A percentile compares a stretch with the other conserved stretches of the same genome.
These are phyloP conservation scores for Linnemannia hyalina DNA, from an alignment of 192 early-diverging fungal genomes.

Conservation along the genomic window DNA sequence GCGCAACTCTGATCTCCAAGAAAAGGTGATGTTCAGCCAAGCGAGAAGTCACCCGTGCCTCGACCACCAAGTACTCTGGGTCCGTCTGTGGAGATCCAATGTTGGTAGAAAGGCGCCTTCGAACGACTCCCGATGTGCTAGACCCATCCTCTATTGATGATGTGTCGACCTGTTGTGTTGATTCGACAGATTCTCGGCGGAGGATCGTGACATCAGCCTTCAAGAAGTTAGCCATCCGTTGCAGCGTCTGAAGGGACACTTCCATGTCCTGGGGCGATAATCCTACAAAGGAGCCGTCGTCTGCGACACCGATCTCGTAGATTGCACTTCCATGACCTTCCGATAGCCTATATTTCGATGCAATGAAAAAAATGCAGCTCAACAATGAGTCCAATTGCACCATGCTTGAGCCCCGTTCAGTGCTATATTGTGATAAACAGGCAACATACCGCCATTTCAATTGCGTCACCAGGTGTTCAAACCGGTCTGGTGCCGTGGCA, in stretches of 20 bases:
- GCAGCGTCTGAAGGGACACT: conserved; percentile 70
- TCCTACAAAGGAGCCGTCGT: conserved; percentile 85
- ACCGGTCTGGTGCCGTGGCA: conserved; percentile 73
- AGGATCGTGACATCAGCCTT: conserved; percentile 79
- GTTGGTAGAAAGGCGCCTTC: conserved; percentile 26
- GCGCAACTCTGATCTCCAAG: conserved; percentile 85
- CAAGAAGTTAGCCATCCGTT: conserved; percentile 72
- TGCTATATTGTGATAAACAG: background rate
- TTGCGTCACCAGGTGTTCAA: conserved; percentile 92
- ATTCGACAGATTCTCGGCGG: conserved; percentile 58
- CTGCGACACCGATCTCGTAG: conserved; percentile 92
- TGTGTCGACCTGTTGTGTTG: conserved; percentile 15
- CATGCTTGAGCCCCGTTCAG: background rate
- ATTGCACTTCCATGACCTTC: conserved; percentile 90
- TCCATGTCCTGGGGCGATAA: conserved; percentile 72
- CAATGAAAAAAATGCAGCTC: background rate
- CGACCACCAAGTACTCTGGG: conserved; percentile 76
- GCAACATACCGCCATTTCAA: conserved; percentile 82
- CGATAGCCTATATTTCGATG: conserved; percentile 63
- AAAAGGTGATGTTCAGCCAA: conserved; percentile 72
- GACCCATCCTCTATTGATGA: conserved; percentile 38
- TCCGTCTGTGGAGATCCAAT: conserved; percentile 37
- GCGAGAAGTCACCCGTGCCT: conserved; percentile 78
- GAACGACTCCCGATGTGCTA: conserved; percentile 20
- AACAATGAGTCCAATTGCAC: background rate